Conservation (phyloP, 768 basidiomycete genomes). For the Tulasnella sp. region DNA sequence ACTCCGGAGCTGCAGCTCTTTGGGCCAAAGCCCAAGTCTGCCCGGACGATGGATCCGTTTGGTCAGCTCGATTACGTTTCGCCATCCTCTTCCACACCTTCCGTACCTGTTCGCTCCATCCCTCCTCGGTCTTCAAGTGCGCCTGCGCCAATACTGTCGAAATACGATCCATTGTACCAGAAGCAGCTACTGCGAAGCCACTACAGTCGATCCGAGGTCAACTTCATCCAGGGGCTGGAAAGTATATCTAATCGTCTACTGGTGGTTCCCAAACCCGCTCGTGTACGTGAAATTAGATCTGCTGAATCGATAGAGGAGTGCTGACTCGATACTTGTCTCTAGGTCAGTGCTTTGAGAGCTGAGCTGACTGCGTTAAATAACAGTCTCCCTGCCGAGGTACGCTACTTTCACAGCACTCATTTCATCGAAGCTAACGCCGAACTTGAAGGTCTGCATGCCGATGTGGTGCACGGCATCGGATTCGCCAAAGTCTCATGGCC, state of each 20-base stretch:
- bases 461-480: conserved; percentile 61
- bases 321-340: background rate
- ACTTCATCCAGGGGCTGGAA: conserved; percentile 86
- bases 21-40: conserved; percentile 55
- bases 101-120: conserved; percentile 38
- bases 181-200: conserved; percentile 77
- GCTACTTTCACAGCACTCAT: conserved; percentile 37
- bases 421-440: background rate
- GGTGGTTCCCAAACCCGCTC: conserved; percentile 89
- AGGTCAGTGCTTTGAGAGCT: conserved; percentile 90
- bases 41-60: conserved; percentile 64
- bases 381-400: conserved; percentile 92
- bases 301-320: background rate
- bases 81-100: conserved; percentile 42
- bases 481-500: conserved; percentile 57
- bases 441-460: conserved; percentile 46
- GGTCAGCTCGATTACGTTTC: conserved; percentile 61
- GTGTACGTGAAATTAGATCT: conserved; percentile 42
- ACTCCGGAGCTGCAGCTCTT: conserved; percentile 56
- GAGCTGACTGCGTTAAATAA: conserved; percentile 96
- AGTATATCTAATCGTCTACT: conserved; percentile 90
- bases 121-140: conserved; percentile 38
- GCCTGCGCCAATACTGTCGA: conserved; percentile 59
- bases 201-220: conserved; percentile 86
- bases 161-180: conserved; percentile 70